Evolutionary conservation across 2,329 filamentous ascomycete genomes (phyloP).

Genomic region (Ceratocystiopsis sp.): DNA sequence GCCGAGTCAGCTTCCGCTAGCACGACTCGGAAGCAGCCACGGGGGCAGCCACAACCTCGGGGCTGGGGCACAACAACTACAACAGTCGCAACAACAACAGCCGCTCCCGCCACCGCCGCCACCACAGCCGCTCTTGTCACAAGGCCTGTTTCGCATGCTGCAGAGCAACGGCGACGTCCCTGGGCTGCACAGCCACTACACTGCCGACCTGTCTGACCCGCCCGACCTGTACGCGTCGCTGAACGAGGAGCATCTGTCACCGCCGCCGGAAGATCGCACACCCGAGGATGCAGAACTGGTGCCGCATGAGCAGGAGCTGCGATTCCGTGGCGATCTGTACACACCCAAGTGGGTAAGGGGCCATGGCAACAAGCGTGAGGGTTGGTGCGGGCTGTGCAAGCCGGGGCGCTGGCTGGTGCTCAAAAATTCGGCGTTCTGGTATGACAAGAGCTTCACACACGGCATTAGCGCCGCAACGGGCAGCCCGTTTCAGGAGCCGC

Average conservation of each 20-base stretch:
- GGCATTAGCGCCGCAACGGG: conserved; percentile 73
- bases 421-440: conserved; percentile 87
- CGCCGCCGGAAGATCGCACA: conserved; percentile 68
- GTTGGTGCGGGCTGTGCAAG: conserved; percentile 82
- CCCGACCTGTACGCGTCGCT: conserved; percentile 63
- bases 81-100: not conserved
- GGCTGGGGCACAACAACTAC: no score
- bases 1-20: conserved; percentile 3
- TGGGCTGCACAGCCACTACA: conserved; percentile 49
- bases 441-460: conserved; percentile 81
- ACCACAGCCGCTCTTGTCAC: conserved; percentile 47
- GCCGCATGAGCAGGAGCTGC: conserved; percentile 61
- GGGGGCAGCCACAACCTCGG: conserved; percentile 1
- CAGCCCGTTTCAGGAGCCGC: conserved; percentile 59
- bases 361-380: conserved; percentile 73
- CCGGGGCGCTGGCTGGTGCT: conserved; percentile 72
- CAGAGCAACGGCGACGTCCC: conserved; percentile 60
- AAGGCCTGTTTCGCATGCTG: conserved; percentile 55
- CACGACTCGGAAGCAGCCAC: conserved; percentile 12
- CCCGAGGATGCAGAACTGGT: conserved; percentile 57
- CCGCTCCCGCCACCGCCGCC: conserved; percentile 26
- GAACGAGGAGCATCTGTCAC: conserved; percentile 54
- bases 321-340: conserved; percentile 69
- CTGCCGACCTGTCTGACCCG: conserved; percentile 50
- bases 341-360: conserved; percentile 73